Evolutionary conservation across 2,329 filamentous ascomycete genomes (phyloP), one percentile per base, ranked within the genome.

Genomic region (Juglanconis juglandina): DNA sequence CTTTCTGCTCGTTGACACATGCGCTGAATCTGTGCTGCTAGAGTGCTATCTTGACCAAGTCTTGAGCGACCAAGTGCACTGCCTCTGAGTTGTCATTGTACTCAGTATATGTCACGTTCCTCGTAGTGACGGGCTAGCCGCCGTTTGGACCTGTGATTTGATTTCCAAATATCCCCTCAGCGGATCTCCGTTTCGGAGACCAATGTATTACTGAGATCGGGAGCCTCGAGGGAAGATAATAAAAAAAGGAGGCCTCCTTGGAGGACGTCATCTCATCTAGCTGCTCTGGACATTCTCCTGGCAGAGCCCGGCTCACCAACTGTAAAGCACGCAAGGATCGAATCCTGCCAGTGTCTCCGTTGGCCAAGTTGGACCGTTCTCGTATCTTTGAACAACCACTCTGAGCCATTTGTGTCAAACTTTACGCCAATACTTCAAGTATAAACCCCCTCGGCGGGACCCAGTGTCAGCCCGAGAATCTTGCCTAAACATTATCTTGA

Each of bases 381-480:
- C 24, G 39, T 46, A 11, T 4, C 30, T n/a, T 42, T 2, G 32
- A 2, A 39, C 30, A 10, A 13, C 41, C 39, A 10, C 13, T 4
- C 24, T 8, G 11, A 9, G 24, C 30, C 24, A 32, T 6, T 24
- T 53, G 37, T 17, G 14, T 33, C 6, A 17, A 50, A 48, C 37
- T 2, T n/a, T 55, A 17, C 39, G 33, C 24, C 33, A 24, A 24
- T 24, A 3, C 10, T 24, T 46, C 14, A 30, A 34, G 54, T 58
- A 61, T 61, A 61, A 61, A 61, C 39, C 42, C 59, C 47, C 48
- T 42, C 24, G 32, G 24, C 39, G 13, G 46, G 34, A 34, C 35
- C 24, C 42, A 53, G n/a, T 42, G 24, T 35, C 34, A 47, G 39
- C 39, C 35, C 34, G 33, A 39, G 17, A 37, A 52, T 57, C 34